A percentile compares a stretch with the other conserved stretches of the same genome.
These are phyloP conservation scores for Eustoma russellianum DNA, from an alignment of 257 asterid genomes.

Conservation along the genomic window DNA sequence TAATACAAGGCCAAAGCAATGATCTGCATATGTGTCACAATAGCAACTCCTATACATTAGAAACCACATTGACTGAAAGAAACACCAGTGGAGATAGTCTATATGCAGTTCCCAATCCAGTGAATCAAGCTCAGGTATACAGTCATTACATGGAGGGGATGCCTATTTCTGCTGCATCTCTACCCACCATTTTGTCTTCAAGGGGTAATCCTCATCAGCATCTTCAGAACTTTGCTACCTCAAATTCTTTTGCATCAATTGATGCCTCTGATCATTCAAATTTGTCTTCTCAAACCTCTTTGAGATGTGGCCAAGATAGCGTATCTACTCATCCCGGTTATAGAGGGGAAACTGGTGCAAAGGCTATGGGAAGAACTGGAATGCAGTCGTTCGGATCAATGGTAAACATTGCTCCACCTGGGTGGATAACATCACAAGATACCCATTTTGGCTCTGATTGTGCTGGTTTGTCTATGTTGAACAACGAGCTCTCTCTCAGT, in stretches of 20 bases:
- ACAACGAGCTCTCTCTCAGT: constrained; percentile 58
- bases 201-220: constrained; percentile 16
- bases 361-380: constrained; percentile 14
- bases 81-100: constrained; percentile 15
- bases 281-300: constrained; percentile 18
- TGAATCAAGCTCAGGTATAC: constrained; percentile 8
- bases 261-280: constrained; percentile 14
- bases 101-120: constrained; percentile 22
- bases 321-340: constrained; percentile 12
- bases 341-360: constrained; percentile 17
- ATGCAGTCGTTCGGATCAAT: constrained; percentile 17
- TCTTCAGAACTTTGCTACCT: constrained; percentile 16
- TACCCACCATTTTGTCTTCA: constrained; percentile 21
- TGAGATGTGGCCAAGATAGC: constrained; percentile 28
- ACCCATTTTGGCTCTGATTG: constrained; percentile 16
- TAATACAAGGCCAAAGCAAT: constrained; percentile 28
- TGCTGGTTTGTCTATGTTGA: constrained; percentile 34
- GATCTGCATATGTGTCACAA: constrained; percentile 13
- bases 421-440: constrained; percentile 31
- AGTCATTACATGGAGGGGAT: constrained; percentile 27
- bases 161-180: constrained; percentile 21
- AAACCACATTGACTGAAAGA: constrained; percentile 18
- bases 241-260: constrained; percentile 15
- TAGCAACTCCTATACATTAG: constrained; percentile 16
- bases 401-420: constrained; percentile 17